These are phyloP conservation scores for Scleroderma citrinum DNA, from an alignment of 768 basidiomycete genomes.

Conservation along the genomic window DNA sequence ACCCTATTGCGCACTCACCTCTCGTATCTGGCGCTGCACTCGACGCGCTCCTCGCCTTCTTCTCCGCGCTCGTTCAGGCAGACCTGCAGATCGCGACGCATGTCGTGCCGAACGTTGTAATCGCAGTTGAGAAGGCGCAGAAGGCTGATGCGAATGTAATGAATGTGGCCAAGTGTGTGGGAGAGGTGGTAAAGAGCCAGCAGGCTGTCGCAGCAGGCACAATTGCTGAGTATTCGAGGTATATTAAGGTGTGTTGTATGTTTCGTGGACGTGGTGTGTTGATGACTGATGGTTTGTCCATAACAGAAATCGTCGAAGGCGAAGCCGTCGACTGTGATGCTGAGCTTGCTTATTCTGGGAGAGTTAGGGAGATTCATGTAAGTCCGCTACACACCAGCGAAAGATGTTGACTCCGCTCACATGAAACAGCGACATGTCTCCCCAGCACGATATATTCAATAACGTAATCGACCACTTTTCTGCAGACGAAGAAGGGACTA, in stretches of 20 bases:
- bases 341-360: slow-evolving; percentile 85
- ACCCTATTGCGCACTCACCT: slow-evolving; percentile 70
- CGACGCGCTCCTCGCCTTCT: slow-evolving; percentile 80
- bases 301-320: slow-evolving; percentile 52
- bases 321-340: slow-evolving; percentile 60
- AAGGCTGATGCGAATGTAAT: slow-evolving; percentile 48
- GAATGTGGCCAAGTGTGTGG: slow-evolving; percentile 84
- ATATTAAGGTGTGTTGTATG: slow-evolving; percentile 53
- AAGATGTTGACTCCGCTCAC: background rate
- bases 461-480: slow-evolving; percentile 69
- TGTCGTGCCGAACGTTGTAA: slow-evolving; percentile 70
- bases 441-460: slow-evolving; percentile 72
- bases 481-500: slow-evolving; percentile 76
- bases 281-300: background rate
- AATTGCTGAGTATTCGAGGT: slow-evolving; percentile 79
- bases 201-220: slow-evolving; percentile 73
- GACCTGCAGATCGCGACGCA: slow-evolving; percentile 81
- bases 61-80: slow-evolving; percentile 72
- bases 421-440: slow-evolving; percentile 72
- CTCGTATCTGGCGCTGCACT: slow-evolving; percentile 70
- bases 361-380: slow-evolving; percentile 91
- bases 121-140: slow-evolving; percentile 56
- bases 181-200: slow-evolving; percentile 69
- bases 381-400: slow-evolving; percentile 4
- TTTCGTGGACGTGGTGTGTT: background rate